phyloP scores from a whole-genome alignment of 768 basidiomycete species.

The Suillus discolor region DNA sequence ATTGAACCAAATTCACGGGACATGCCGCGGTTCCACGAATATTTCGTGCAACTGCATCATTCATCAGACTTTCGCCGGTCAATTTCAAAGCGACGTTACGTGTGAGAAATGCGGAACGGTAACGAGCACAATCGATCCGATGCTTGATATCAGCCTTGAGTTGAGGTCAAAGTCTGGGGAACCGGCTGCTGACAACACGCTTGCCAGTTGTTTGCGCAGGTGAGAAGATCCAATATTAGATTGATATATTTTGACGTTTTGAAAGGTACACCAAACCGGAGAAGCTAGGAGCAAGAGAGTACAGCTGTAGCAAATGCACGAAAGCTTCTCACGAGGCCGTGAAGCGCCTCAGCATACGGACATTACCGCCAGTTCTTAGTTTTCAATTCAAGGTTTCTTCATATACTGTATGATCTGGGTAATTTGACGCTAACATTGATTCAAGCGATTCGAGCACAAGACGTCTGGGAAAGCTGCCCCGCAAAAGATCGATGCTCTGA shows the following conservation, averaged over 20 bases:
- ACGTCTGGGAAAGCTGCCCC: conserved; percentile 70
- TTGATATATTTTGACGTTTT: conserved; percentile 7
- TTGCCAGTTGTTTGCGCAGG: conserved; percentile 78
- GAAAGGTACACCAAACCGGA: conserved; percentile 83
- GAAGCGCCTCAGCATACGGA: conserved; percentile 83
- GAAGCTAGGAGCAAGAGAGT: conserved; percentile 79
- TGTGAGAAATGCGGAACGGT: conserved; percentile 84
- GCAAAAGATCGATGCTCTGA: conserved; percentile 81
- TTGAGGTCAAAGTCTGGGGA: conserved; percentile 59
- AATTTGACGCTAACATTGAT: neutral
- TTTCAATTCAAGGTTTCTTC: conserved; percentile 88
- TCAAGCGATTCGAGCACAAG: conserved; percentile 90
- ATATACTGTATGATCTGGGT: neutral
- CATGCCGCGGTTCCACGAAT: conserved; percentile 72
- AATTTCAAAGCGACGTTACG: conserved; percentile 84
- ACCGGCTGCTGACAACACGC: conserved; percentile 57
- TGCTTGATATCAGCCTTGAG: conserved; percentile 90
- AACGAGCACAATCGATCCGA: conserved; percentile 82
- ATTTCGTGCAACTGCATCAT: conserved; percentile 88
- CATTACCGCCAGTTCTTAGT: conserved; percentile 85
- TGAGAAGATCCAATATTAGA: conserved; percentile 30
- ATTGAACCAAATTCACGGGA: conserved; percentile 85
- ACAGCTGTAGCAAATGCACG: conserved; percentile 81
- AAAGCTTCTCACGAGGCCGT: conserved; percentile 73
- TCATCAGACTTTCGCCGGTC: conserved; percentile 87